A percentile compares a stretch with the other conserved stretches of the same genome.
Evolutionary conservation across 371 early-diverging fungal species (phyloP).

Genomic region (Lichtheimia ornata): DNA sequence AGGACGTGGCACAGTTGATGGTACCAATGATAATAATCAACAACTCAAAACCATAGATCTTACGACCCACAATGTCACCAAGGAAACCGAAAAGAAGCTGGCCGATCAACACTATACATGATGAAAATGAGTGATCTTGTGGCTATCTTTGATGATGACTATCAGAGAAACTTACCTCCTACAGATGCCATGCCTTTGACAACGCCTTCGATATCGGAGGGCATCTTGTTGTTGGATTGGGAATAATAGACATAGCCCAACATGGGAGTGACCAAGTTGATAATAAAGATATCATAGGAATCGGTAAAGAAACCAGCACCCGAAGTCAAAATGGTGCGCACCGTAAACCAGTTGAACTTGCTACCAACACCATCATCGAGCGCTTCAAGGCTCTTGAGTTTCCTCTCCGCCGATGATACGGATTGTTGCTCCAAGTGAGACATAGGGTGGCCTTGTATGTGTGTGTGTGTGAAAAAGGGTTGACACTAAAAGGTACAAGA

Average conservation of each 20-base stretch:
- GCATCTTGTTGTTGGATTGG: conserved; percentile 55
- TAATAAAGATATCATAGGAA: conserved; percentile 87
- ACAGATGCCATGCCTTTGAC: conserved; percentile 82
- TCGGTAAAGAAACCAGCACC: conserved; percentile 91
- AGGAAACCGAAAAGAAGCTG: conserved; percentile 87
- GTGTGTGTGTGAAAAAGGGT: no score
- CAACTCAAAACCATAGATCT: conserved; percentile 86
- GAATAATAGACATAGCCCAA: conserved; percentile 76
- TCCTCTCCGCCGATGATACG: conserved; percentile 33
- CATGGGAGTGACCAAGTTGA: conserved; percentile 80
- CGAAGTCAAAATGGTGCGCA: conserved; percentile 80
- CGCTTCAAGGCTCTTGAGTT: conserved; percentile 37
- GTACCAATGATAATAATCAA: conserved; percentile 80
- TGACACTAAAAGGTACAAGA: no score
- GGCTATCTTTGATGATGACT: no score
- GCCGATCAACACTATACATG: conserved; percentile 56
- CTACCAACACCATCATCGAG: conserved; percentile 33
- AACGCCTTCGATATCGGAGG: conserved; percentile 66
- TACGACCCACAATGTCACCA: conserved; percentile 83
- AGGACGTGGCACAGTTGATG: conserved; percentile 78
- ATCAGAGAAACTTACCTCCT: conserved; percentile 54
- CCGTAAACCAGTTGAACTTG: conserved; percentile 73
- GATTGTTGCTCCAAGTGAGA: conserved; percentile 25
- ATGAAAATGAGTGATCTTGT: no score
- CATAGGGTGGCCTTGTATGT: not conserved